Conservation (phyloP, 768 basidiomycete genomes). For the Tylopilus plumbeoviolaceoides region DNA sequence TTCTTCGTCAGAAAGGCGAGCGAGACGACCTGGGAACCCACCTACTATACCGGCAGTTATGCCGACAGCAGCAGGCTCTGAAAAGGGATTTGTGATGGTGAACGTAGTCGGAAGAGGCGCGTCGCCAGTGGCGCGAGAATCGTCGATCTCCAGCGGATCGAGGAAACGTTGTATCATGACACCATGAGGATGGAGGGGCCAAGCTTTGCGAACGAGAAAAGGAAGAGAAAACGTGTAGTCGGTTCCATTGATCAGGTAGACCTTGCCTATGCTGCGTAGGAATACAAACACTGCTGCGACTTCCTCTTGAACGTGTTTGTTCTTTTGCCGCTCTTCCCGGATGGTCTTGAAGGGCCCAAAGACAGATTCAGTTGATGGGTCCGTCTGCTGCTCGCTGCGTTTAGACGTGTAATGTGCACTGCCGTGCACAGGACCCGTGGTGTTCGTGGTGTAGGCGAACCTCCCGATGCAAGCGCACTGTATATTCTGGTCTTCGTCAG, state of each 20-base stretch:
- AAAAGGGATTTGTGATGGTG: conserved; percentile 69
- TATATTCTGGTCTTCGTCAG: conserved; percentile 65
- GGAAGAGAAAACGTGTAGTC: conserved; percentile 79
- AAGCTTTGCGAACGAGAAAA: conserved; percentile 74
- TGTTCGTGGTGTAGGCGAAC: conserved; percentile 50
- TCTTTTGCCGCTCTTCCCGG: conserved; percentile 37
- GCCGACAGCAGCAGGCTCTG: conserved; percentile 70
- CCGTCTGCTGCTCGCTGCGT: conserved; percentile 13
- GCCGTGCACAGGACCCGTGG: conserved; percentile 21
- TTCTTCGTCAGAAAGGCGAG: conserved; percentile 50
- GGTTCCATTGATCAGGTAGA: conserved; percentile 65
- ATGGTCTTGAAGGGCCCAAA: conserved; percentile 44
- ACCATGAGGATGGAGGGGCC: conserved; percentile 76
- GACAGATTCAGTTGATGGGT: conserved; percentile 20
- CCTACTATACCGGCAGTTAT: conserved; percentile 59
- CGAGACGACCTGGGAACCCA: conserved; percentile 30
- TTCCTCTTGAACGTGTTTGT: conserved; percentile 33
- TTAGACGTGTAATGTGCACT: conserved; percentile 29
- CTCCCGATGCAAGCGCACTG: conserved; percentile 79
- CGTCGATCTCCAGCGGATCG: conserved; percentile 61
- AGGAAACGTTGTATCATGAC: conserved; percentile 74
- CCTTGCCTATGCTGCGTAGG: conserved; percentile 66
- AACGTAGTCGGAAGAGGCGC: conserved; percentile 76
- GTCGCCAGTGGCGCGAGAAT: conserved; percentile 63
- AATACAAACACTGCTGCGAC: conserved; percentile 73